Evolutionary conservation across 2,329 filamentous ascomycete genomes (phyloP).

Genomic region (Ciborinia camelliae): DNA sequence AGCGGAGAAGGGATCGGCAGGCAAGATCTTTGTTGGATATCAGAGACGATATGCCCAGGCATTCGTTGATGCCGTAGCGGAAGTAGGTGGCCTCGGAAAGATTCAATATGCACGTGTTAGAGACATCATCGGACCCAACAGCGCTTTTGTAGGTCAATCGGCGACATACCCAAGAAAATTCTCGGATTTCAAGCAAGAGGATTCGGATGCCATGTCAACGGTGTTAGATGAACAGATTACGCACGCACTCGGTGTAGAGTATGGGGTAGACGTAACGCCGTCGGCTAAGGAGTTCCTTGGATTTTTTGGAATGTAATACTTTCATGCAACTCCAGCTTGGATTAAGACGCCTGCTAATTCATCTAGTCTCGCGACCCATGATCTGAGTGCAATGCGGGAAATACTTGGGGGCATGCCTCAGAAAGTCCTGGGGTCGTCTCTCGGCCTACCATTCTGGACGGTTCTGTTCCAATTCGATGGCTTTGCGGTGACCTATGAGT

Average conservation of each 20-base stretch:
- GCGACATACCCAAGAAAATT: slow-evolving; percentile 47
- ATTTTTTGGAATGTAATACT: slow-evolving; percentile 10
- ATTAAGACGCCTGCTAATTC: slow-evolving; percentile 30
- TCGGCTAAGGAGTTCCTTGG: slow-evolving; percentile 13
- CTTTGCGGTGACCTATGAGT: slow-evolving; percentile 56
- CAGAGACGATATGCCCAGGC: slow-evolving; percentile 58
- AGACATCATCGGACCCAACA: slow-evolving; percentile 53
- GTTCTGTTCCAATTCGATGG: slow-evolving; percentile 45
- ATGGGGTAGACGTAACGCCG: slow-evolving; percentile 8
- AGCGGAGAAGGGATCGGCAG: slow-evolving; percentile 45
- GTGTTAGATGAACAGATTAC: slow-evolving; percentile 90
- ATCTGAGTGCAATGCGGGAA: slow-evolving; percentile 54
- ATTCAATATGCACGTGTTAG: slow-evolving; percentile 54
- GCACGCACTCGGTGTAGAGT: slow-evolving; percentile 80
- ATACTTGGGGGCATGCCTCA: slow-evolving; percentile 47
- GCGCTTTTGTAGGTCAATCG: slow-evolving; percentile 46
- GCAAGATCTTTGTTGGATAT: slow-evolving; percentile 55
- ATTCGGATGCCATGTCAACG: slow-evolving; percentile 23
- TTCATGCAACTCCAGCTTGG: background rate
- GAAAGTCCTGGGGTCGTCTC: slow-evolving; percentile 44
- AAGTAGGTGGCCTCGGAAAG: slow-evolving; percentile 49
- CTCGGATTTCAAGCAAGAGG: slow-evolving; percentile 39
- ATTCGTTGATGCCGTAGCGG: slow-evolving; percentile 52
- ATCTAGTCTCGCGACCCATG: slow-evolving; percentile 50
- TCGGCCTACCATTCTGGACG: slow-evolving; percentile 43